Percentiles rank a stretch among this genome's conserved stretches.
Conservation (phyloP, 345 rosid genomes). For the Citrus trifoliata region DNA sequence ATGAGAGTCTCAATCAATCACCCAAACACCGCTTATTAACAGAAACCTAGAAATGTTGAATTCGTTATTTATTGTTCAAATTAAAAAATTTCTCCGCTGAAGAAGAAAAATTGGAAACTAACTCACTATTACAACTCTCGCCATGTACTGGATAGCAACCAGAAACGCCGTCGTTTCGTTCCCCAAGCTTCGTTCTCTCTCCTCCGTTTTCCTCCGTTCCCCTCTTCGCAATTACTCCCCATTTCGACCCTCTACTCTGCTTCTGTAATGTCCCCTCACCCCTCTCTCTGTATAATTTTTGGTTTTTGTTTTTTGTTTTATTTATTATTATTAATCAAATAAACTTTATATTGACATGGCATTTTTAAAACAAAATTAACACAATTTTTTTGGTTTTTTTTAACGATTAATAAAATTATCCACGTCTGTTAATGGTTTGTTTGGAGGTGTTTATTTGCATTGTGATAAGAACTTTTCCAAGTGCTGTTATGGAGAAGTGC, state of each 20-base stretch:
- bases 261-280: conserved; percentile 35
- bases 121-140: neutral
- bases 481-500: neutral
- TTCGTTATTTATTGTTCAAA: neutral
- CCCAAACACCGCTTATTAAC: neutral
- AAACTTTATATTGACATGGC: neutral
- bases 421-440: no score
- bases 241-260: conserved; percentile 33
- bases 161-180: conserved; percentile 61
- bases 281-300: neutral
- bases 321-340: no score
- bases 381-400: no score
- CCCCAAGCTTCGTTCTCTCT: conserved; percentile 60
- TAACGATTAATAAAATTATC: no score
- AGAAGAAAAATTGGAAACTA: neutral
- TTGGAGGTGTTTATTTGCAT: no score
- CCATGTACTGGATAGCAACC: conserved; percentile 70
- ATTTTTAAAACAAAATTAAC: neutral
- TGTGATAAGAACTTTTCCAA: neutral
- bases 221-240: conserved; percentile 38
- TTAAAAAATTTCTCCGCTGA: neutral
- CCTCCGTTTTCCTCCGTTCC: conserved; percentile 47
- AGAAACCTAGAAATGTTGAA: neutral
- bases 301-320: neutral
- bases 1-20: neutral